Conservation (phyloP, 345 rosid species). For the Microthlaspi erraticum region DNA sequence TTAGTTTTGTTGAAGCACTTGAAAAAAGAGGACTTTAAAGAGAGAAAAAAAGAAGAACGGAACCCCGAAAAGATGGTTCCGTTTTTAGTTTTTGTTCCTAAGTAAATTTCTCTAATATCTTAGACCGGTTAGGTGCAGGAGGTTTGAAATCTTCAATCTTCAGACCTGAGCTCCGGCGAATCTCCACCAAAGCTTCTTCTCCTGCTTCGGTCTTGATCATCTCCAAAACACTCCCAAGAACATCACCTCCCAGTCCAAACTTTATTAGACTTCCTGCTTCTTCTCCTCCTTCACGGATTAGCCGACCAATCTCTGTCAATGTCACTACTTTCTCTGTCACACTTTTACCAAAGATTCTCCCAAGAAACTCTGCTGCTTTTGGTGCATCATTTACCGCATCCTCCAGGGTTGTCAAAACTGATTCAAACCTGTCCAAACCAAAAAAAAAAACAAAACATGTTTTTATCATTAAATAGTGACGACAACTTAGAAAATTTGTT, state of each 20-base stretch:
- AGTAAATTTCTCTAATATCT: constrained; percentile 73
- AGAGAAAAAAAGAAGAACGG: constrained; percentile 27
- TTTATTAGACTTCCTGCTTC: constrained; percentile 61
- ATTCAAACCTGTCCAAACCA: constrained; percentile 63
- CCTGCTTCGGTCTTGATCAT: constrained; percentile 65
- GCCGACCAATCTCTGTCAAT: constrained; percentile 61
- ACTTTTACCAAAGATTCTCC: constrained; percentile 62
- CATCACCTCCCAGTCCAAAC: constrained; percentile 82
- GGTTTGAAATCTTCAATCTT: constrained; percentile 77
- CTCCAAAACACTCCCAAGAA: constrained; percentile 77
- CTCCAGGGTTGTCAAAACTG: constrained; percentile 72
- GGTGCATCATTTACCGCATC: constrained; percentile 96
- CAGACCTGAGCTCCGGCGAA: constrained; percentile 59
- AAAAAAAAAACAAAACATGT: not conserved
- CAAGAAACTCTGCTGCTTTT: constrained; percentile 85
- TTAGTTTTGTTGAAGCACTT: constrained; percentile 37
- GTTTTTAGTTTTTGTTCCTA: constrained; percentile 45
- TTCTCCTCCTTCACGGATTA: constrained; percentile 75
- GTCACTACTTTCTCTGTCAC: constrained; percentile 56
- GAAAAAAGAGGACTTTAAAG: constrained; percentile 6
- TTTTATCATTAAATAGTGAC: not conserved
- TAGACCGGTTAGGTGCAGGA: constrained; percentile 57
- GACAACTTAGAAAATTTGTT: not conserved
- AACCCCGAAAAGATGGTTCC: constrained; percentile 48
- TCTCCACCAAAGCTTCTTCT: constrained; percentile 56